Conservation (phyloP, 2,329 filamentous ascomycete genomes). For the Xylariaceae sp. region DNA sequence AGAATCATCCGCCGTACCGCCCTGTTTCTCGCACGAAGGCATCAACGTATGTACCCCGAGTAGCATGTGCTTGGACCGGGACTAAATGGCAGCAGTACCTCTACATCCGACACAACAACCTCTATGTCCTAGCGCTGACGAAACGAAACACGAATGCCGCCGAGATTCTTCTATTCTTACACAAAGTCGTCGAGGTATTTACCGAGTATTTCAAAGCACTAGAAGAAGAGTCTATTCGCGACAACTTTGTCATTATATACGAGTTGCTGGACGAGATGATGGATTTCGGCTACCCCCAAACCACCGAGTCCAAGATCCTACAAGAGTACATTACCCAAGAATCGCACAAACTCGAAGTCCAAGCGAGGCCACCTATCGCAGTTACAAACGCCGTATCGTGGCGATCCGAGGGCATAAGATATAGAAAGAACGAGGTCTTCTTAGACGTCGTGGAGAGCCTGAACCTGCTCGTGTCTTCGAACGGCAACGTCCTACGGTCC, state of each 20-base stretch:
- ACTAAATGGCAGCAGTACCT: conserved; percentile 69
- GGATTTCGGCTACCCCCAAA: conserved; percentile 99
- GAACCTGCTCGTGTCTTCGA: conserved; percentile 91
- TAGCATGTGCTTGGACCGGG: neutral
- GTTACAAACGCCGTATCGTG: conserved; percentile 98
- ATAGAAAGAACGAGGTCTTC: conserved; percentile 99
- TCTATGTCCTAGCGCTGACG: conserved; percentile 95
- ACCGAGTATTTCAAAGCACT: conserved; percentile 99
- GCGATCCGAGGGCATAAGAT: conserved; percentile 96
- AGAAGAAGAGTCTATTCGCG: conserved; percentile 96
- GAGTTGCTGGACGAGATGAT: conserved; percentile 99
- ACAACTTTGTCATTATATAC: conserved; percentile 99
- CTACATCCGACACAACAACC: conserved; percentile 98
- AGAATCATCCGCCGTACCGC: conserved; percentile 95
- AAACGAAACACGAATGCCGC: conserved; percentile 99
- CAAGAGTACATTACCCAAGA: conserved; percentile 99
- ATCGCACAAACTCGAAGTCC: conserved; percentile 96
- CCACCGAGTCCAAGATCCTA: conserved; percentile 96
- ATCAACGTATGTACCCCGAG: conserved; percentile 74
- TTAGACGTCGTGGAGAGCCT: conserved; percentile 95
- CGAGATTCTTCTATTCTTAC: conserved; percentile 96
- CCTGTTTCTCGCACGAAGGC: conserved; percentile 97
- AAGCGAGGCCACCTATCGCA: conserved; percentile 93
- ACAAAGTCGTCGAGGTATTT: conserved; percentile 98
- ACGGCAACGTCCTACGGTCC: conserved; percentile 91